These are phyloP conservation scores for Phytophthora capsici DNA, from an alignment of 352 stramenopile species.

Conservation along the genomic window DNA sequence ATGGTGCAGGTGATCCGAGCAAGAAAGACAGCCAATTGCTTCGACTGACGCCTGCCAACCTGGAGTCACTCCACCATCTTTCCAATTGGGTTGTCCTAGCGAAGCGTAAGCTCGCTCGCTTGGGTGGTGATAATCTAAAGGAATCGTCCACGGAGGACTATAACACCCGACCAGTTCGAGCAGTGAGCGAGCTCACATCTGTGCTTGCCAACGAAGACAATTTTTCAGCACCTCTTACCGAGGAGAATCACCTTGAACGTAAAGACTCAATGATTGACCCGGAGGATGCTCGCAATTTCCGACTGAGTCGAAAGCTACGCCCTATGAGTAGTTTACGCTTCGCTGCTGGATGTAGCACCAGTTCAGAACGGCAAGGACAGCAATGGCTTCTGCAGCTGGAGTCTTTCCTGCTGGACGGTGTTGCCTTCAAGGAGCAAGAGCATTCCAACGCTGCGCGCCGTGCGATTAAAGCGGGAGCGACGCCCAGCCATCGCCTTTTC, in stretches of 20 bases:
- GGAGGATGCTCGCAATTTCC: conserved; percentile 56
- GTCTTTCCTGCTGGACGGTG: conserved; percentile 61
- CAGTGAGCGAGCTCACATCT: conserved; percentile 57
- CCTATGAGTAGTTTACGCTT: conserved; percentile 86
- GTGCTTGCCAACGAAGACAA: conserved; percentile 46
- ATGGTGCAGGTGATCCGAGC: conserved; percentile 17
- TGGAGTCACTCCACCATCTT: conserved; percentile 79
- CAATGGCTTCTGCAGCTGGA: conserved; percentile 82
- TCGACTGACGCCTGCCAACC: conserved; percentile 58
- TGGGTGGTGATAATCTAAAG: conserved; percentile 26
- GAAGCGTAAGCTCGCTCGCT: conserved; percentile 70
- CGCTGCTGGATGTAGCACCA: conserved; percentile 62
- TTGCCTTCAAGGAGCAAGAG: conserved; percentile 48
- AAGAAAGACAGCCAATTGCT: conserved; percentile 29
- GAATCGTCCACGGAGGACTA: conserved; percentile 32
- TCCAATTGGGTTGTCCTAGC: conserved; percentile 83
- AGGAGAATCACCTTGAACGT: conserved; percentile 16
- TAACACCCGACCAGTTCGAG: conserved; percentile 33
- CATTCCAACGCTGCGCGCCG: neutral
- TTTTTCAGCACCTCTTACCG: conserved; percentile 19
- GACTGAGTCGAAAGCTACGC: conserved; percentile 74
- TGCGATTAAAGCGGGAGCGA: conserved; percentile 19
- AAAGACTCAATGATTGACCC: conserved; percentile 41
- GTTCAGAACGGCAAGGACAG: conserved; percentile 54
- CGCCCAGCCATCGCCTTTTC: conserved; percentile 81